Conservation (phyloP, 2,329 filamentous ascomycete species). For the Stagonosporopsis tanaceti region DNA sequence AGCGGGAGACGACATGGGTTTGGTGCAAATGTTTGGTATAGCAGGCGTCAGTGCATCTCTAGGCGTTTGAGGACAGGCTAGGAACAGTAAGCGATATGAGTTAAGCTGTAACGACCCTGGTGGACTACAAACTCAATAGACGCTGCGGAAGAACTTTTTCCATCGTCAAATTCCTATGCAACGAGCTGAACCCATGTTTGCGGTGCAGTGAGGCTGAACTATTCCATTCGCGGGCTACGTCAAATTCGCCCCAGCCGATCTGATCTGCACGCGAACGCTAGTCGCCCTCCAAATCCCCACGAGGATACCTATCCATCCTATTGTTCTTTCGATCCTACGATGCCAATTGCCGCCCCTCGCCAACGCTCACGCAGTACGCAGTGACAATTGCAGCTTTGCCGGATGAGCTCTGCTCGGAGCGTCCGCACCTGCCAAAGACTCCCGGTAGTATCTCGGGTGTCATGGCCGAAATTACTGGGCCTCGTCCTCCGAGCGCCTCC, state of each 20-base stretch:
- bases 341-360: slow-evolving; percentile 11
- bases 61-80: slow-evolving; percentile 12
- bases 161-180: slow-evolving; percentile 9
- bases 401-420: slow-evolving; percentile 12
- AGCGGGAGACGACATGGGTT: slow-evolving; percentile 3
- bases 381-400: slow-evolving; percentile 5
- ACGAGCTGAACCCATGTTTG: slow-evolving; percentile 6
- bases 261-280: slow-evolving; percentile 7
- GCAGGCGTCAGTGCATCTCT: slow-evolving; percentile 15
- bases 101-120: slow-evolving; percentile 1
- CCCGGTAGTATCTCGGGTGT: slow-evolving; percentile 16
- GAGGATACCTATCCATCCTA: slow-evolving; percentile 7
- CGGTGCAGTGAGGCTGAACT: neutral
- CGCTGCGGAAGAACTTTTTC: neutral
- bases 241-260: slow-evolving; percentile 11
- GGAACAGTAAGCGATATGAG: slow-evolving; percentile 8
- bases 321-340: slow-evolving; percentile 12
- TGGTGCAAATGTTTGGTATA: slow-evolving; percentile 3
- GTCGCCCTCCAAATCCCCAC: neutral
- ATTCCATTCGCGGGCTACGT: neutral
- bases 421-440: neutral
- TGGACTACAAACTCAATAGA: slow-evolving; percentile 8
- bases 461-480: slow-evolving; percentile 39
- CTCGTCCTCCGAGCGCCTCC: slow-evolving; percentile 25
- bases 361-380: slow-evolving; percentile 7